Conservation (phyloP, 805 yeast species). For the Spathaspora girioi region DNA sequence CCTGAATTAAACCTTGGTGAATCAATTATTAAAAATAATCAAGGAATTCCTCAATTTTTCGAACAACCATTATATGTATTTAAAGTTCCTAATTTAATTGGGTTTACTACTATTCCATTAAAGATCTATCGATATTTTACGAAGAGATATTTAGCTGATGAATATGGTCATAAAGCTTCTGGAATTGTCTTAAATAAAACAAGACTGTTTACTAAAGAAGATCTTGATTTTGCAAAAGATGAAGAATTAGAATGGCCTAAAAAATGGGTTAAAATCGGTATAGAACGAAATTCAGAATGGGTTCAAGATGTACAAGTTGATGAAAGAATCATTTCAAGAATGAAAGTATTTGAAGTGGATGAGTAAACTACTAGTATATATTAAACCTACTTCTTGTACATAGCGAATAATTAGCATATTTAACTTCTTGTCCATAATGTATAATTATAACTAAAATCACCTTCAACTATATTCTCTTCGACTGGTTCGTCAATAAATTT, state of each 20-base stretch:
- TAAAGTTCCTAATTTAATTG: slow-evolving; percentile 73
- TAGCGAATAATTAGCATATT: no score
- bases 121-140: slow-evolving; percentile 78
- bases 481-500: slow-evolving; percentile 22
- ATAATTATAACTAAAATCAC: slow-evolving; percentile 50
- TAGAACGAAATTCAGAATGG: slow-evolving; percentile 82
- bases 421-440: slow-evolving; percentile 50
- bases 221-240: slow-evolving; percentile 39
- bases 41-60: slow-evolving; percentile 55
- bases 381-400: neutral
- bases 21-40: slow-evolving; percentile 26
- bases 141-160: slow-evolving; percentile 66
- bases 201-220: slow-evolving; percentile 51
- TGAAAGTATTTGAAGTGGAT: slow-evolving; percentile 43
- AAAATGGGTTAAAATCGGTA: slow-evolving; percentile 78
- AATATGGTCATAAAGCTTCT: slow-evolving; percentile 52
- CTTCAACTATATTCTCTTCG: slow-evolving; percentile 31
- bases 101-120: slow-evolving; percentile 72
- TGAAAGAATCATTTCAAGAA: slow-evolving; percentile 52
- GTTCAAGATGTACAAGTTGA: slow-evolving; percentile 69
- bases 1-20: slow-evolving; percentile 50
- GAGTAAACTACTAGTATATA: neutral
- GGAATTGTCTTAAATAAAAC: slow-evolving; percentile 49
- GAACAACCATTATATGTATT: slow-evolving; percentile 77
- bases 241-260: slow-evolving; percentile 89